Base-by-base conservation (phyloP, 106 monocot genomes). In the Apostasia shenzhenica region DNA sequence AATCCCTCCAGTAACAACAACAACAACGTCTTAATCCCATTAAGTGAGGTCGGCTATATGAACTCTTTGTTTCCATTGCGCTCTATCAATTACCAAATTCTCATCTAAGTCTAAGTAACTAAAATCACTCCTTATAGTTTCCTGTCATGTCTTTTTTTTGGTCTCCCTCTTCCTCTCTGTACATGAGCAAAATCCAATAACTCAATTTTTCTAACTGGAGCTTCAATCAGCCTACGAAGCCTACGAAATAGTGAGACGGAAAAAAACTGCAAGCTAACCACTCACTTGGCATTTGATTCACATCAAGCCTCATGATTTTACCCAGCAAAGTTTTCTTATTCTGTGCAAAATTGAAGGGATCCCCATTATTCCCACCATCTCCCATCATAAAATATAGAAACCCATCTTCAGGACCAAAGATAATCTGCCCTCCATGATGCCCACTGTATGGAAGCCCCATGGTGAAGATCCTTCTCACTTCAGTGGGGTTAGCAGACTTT, bases 301-400 rank as follows among this genome's bases (percentile, higher is more conserved):
- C 53, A 43, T 93, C 89, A 38, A 93, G 75, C 14, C 93, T 71
- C 82, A 89, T 71, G 41, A 93, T 93, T 82, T 93, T 93, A 46
- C 93, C 93, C 42, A 93, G 86, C 75, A 93, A 63, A 50, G 93
- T 86, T 57, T 82, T 93, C 71, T 89, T 93, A 52, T 93, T 86
- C 60, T 93, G 93, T n/a, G 93, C 58, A 66, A 93, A 89, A 80
- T 93, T 86, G 57, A 63, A 80, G 14, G 86, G 89, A 63, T 93
- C 89, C 1, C 82, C 84, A 59, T 76, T 71, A 38, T 49, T 70
- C 7, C 80, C 80, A 61, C 93, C 93, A 74, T 93, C 93, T 45
- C 93, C 93, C 89, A 86, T 86, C 93, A 93, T 93, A 54, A 86
- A 86, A 66, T 93, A 93, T 4, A 93, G 69, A 69, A 89, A 84